Evolutionary conservation across 352 stramenopile genomes (phyloP).

Genomic region (Pythium periplocum): DNA sequence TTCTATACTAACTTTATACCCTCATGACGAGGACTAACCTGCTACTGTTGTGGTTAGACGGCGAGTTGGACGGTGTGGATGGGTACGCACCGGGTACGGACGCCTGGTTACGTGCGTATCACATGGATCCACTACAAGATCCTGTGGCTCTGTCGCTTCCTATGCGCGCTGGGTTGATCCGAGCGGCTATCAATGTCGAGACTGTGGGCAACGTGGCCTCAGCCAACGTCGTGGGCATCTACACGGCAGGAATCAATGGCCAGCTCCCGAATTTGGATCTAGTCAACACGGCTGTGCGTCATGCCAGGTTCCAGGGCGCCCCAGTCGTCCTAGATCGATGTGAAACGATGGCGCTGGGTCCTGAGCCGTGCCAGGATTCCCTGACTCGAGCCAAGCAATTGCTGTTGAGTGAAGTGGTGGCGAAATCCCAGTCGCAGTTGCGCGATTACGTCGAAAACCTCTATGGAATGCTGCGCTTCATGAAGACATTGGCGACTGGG

Average conservation of each 20-base stretch:
- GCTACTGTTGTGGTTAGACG: conserved; percentile 37
- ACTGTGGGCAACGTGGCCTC: conserved; percentile 24
- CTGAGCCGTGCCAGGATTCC: not conserved
- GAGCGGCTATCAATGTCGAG: conserved; percentile 72
- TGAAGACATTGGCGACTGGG: conserved; percentile 58
- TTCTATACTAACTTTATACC: conserved; percentile 1
- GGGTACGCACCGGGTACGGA: conserved; percentile 59
- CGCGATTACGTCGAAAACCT: conserved; percentile 51
- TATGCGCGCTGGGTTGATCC: conserved; percentile 75
- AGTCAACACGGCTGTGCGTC: conserved; percentile 68
- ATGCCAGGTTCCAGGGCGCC: conserved; percentile 40
- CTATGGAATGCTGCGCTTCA: conserved; percentile 74
- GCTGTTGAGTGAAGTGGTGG: conserved; percentile 8
- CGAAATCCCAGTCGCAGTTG: conserved; percentile 3
- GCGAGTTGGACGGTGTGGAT: conserved; percentile 46
- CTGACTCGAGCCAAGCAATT: not conserved
- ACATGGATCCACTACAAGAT: conserved; percentile 38
- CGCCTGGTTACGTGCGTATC: conserved; percentile 69
- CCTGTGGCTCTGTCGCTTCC: conserved; percentile 23
- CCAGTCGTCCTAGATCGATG: conserved; percentile 45
- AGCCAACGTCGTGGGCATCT: conserved; percentile 42
- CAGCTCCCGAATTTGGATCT: conserved; percentile 86
- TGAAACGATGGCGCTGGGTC: conserved; percentile 13
- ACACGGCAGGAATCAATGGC: conserved; percentile 70
- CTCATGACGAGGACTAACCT: not conserved